phyloP scores from a whole-genome alignment of 2,329 filamentous ascomycete genomes.

The Colletotrichum graminicola region DNA sequence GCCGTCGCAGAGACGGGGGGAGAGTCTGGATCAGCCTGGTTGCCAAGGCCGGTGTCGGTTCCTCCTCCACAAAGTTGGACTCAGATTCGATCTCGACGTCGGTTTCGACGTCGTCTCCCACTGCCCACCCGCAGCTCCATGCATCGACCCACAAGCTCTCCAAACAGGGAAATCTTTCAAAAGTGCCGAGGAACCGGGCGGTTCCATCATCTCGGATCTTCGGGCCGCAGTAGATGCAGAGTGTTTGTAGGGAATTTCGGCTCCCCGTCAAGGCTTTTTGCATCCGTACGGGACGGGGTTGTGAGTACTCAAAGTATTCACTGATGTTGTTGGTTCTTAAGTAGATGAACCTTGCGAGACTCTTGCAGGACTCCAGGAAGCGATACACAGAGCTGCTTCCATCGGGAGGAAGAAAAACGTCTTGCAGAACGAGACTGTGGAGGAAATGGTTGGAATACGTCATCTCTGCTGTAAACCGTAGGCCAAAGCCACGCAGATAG shows the following conservation, averaged over 20 bases:
- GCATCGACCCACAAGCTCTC: neutral
- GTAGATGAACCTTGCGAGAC: neutral
- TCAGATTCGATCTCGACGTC: neutral
- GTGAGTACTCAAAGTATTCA: neutral
- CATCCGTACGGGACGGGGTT: neutral
- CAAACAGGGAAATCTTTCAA: neutral
- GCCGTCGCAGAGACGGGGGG: neutral
- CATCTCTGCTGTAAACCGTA: neutral
- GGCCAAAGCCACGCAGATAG: neutral
- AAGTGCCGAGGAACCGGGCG: neutral
- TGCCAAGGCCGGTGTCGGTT: neutral
- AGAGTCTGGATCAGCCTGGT: neutral
- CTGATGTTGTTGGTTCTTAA: neutral
- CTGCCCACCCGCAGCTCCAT: neutral
- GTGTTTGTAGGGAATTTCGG: neutral
- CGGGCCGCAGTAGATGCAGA: neutral
- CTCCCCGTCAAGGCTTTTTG: neutral
- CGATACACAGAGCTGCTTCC: neutral
- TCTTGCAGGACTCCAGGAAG: neutral
- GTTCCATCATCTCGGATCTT: fast-evolving
- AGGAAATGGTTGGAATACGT: fast-evolving
- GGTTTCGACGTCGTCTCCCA: neutral
- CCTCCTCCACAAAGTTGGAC: neutral
- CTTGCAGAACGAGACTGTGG: neutral
- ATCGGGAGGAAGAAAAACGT: neutral